Percentiles rank a stretch among this genome's conserved stretches.
These are phyloP conservation scores for Spathaspora boniae DNA, from an alignment of 805 yeast species.

Conservation along the genomic window DNA sequence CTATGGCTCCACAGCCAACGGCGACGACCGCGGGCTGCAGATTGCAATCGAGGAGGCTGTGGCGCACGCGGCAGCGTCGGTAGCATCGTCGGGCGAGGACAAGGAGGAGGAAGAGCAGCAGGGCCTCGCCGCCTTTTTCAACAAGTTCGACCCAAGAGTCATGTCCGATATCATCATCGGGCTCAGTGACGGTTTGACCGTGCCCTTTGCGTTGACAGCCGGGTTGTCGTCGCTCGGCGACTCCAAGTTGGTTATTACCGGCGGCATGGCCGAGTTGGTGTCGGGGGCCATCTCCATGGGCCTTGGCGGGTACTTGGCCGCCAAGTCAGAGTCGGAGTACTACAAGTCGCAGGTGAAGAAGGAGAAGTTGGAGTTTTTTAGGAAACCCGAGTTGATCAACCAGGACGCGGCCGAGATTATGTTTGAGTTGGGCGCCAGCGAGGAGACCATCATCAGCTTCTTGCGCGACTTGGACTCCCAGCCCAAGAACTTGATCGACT, in stretches of 20 bases:
- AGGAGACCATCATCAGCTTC: slow-evolving; percentile 69
- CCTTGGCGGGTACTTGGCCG: slow-evolving; percentile 93
- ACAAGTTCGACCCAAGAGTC: slow-evolving; percentile 79
- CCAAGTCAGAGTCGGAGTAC: slow-evolving; percentile 80
- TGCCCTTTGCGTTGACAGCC: slow-evolving; percentile 98
- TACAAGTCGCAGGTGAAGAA: slow-evolving; percentile 66
- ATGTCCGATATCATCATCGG: slow-evolving; percentile 94
- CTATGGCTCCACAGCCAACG: slow-evolving; percentile 32
- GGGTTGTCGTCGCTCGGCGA: slow-evolving; percentile 91
- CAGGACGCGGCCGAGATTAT: slow-evolving; percentile 80
- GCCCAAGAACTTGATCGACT: slow-evolving; percentile 79
- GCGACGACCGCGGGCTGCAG: slow-evolving; percentile 33
- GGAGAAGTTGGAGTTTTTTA: slow-evolving; percentile 66
- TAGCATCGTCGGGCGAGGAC: slow-evolving; percentile 13
- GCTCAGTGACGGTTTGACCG: slow-evolving; percentile 91
- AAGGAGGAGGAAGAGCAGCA: slow-evolving; percentile 25
- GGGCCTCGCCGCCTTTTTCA: slow-evolving; percentile 34
- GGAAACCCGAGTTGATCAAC: slow-evolving; percentile 60
- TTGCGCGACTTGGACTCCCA: slow-evolving; percentile 73
- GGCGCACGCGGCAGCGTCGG: slow-evolving; percentile 25
- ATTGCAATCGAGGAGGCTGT: slow-evolving; percentile 36
- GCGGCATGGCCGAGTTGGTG: slow-evolving; percentile 96
- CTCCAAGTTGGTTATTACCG: slow-evolving; percentile 87
- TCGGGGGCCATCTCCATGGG: slow-evolving; percentile 99
- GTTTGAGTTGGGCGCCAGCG: slow-evolving; percentile 68